Evolutionary conservation across 2,329 filamentous ascomycete genomes (phyloP).

Genomic region (Alternaria tenuissima): DNA sequence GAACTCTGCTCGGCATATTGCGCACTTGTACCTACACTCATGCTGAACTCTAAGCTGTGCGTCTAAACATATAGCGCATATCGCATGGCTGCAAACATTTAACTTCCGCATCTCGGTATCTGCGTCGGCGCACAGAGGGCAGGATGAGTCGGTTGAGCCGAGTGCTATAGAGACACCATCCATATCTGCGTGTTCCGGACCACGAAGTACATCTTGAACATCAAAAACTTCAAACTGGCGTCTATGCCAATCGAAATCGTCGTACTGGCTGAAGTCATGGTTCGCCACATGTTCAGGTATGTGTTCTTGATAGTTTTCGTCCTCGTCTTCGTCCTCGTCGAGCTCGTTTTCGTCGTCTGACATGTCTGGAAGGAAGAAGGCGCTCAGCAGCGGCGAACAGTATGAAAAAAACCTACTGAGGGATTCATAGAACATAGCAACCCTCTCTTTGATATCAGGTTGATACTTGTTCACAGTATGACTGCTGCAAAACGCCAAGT

Average conservation of each 20-base stretch:
- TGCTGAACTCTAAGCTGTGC: slow-evolving; percentile 2
- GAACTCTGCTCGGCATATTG: slow-evolving; percentile 9
- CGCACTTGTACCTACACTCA: slow-evolving; percentile 9
- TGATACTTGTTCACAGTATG: neutral
- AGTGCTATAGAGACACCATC: neutral
- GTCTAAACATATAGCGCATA: slow-evolving; percentile 3
- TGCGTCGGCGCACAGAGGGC: slow-evolving; percentile 3
- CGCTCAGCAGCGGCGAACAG: neutral
- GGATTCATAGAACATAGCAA: neutral
- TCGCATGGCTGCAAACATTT: slow-evolving; percentile 3
- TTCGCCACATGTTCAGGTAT: neutral
- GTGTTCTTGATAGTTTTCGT: neutral
- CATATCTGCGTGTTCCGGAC: neutral
- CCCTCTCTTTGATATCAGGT: neutral
- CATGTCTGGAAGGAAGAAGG: neutral
- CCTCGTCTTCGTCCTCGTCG: neutral
- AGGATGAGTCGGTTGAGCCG: neutral
- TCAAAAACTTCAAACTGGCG: neutral
- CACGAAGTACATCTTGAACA: slow-evolving; percentile 1
- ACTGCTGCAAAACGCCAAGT: neutral
- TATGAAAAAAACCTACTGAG: neutral
- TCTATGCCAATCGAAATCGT: neutral
- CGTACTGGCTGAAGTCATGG: neutral
- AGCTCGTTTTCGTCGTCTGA: neutral
- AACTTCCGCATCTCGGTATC: slow-evolving; percentile 1